Conservation (phyloP, 768 basidiomycete species). For the Pleurotus ostreatus region DNA sequence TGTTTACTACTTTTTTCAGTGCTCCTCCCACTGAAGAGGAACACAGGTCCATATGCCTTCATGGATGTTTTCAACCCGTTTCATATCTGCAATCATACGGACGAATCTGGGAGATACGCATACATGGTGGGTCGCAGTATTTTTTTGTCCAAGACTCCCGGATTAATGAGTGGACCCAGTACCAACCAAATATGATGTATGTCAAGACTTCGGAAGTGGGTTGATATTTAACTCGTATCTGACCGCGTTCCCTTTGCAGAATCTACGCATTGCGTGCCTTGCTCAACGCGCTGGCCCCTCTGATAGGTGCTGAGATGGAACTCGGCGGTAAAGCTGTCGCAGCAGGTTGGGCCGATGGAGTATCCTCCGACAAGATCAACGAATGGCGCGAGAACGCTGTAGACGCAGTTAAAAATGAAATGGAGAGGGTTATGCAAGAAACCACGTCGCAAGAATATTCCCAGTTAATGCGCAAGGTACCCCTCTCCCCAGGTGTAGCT, state of each 20-base stretch:
- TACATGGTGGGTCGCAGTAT: constrained; percentile 42
- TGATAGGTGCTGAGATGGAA: constrained; percentile 80
- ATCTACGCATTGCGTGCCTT: constrained; percentile 77
- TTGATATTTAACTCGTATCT: not conserved
- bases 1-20: not conserved
- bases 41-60: constrained; percentile 81
- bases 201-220: constrained; percentile 15
- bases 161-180: constrained; percentile 28
- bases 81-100: constrained; percentile 92
- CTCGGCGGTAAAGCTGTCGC: constrained; percentile 45
- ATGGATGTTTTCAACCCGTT: constrained; percentile 87
- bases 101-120: constrained; percentile 72
- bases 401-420: constrained; percentile 49
- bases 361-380: constrained; percentile 46
- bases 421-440: constrained; percentile 58
- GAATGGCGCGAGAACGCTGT: constrained; percentile 60
- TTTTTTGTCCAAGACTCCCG: not conserved
- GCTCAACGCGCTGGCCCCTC: constrained; percentile 72
- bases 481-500: too few relatives aligned
- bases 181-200: constrained; percentile 79
- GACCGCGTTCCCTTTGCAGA: constrained; percentile 27
- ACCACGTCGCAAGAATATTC: constrained; percentile 64
- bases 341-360: constrained; percentile 62
- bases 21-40: not conserved
- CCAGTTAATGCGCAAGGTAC: constrained; percentile 64